phyloP scores from a whole-genome alignment of 2,329 filamentous ascomycete genomes.

The Tolypocladium tropicale region DNA sequence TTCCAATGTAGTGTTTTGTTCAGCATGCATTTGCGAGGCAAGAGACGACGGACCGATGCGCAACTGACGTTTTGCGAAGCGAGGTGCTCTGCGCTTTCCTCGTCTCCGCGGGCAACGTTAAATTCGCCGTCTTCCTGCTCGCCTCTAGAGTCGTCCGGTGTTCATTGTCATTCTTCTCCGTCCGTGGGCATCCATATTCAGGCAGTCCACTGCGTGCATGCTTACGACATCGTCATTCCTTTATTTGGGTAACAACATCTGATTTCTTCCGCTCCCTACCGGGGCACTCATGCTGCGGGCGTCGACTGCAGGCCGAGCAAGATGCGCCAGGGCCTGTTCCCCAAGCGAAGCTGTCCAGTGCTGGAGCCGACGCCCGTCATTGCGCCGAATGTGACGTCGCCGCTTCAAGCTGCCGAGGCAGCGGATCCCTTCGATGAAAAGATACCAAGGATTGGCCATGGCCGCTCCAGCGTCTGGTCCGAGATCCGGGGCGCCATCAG shows the following conservation, averaged over 20 bases:
- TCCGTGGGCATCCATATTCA: neutral
- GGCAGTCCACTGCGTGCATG: neutral
- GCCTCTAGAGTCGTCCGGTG: neutral
- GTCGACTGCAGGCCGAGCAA: constrained; percentile 7
- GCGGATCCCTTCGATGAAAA: constrained; percentile 5
- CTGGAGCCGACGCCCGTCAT: constrained; percentile 9
- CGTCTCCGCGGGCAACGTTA: neutral
- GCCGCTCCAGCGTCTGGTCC: constrained; percentile 21
- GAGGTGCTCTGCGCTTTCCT: neutral
- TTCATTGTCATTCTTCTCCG: neutral
- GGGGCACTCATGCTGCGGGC: neutral
- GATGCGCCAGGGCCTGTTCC: constrained; percentile 17
- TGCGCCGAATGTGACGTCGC: constrained; percentile 4
- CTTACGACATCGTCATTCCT: neutral
- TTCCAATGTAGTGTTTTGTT: no score
- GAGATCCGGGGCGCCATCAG: constrained; percentile 23
- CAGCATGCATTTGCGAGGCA: neutral
- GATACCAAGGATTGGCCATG: constrained; percentile 13
- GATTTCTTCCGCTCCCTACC: neutral
- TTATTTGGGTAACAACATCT: neutral
- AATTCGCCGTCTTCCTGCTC: neutral
- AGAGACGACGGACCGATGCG: neutral
- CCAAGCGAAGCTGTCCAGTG: constrained; percentile 14
- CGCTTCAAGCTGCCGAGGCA: neutral
- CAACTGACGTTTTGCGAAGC: no score